These are phyloP conservation scores for Xylariaceae sp. DNA, from an alignment of 2,329 filamentous ascomycete species.

Conservation along the genomic window DNA sequence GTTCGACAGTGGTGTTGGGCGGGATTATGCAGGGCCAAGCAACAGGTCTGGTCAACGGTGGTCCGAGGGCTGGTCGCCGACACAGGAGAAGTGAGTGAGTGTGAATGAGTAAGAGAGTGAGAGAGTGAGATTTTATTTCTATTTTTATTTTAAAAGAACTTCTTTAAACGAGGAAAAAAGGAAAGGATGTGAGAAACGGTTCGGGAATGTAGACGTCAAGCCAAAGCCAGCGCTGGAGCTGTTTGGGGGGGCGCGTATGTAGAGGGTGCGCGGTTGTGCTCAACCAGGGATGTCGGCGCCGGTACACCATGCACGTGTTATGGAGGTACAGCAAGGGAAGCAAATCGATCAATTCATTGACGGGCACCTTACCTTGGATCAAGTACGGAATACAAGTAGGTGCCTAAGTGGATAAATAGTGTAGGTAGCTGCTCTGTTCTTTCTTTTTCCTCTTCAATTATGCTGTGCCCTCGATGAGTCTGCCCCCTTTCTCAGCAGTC, in stretches of 20 bases:
- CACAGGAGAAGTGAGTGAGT: conserved; percentile 8
- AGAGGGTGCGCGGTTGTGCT: conserved; percentile 26
- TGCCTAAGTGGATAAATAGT: conserved; percentile 19
- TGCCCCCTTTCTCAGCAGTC: conserved; percentile 13
- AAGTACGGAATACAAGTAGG: conserved; percentile 14
- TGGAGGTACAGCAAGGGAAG: conserved; percentile 20
- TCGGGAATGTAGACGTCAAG: conserved; percentile 5
- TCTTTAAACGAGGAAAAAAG: not conserved
- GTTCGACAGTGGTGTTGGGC: conserved; percentile 37
- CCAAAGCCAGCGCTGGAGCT: not conserved
- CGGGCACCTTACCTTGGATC: conserved; percentile 18
- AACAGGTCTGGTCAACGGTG: conserved; percentile 27
- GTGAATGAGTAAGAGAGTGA: conserved; percentile 4
- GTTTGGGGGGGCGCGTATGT: conserved; percentile 12
- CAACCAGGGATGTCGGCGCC: conserved; percentile 23
- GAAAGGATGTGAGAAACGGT: conserved; percentile 14
- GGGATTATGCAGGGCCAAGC: conserved; percentile 39
- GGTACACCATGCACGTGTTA: conserved; percentile 25
- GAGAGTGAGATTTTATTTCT: conserved; percentile 7
- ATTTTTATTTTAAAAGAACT: not conserved
- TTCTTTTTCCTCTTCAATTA: conserved; percentile 9
- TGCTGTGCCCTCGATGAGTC: conserved; percentile 9
- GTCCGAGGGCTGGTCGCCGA: conserved; percentile 20
- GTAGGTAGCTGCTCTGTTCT: not conserved
- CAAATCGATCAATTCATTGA: conserved; percentile 24